Evolutionary conservation across 257 asterid species (phyloP).

Genomic region (Lantana camara): DNA sequence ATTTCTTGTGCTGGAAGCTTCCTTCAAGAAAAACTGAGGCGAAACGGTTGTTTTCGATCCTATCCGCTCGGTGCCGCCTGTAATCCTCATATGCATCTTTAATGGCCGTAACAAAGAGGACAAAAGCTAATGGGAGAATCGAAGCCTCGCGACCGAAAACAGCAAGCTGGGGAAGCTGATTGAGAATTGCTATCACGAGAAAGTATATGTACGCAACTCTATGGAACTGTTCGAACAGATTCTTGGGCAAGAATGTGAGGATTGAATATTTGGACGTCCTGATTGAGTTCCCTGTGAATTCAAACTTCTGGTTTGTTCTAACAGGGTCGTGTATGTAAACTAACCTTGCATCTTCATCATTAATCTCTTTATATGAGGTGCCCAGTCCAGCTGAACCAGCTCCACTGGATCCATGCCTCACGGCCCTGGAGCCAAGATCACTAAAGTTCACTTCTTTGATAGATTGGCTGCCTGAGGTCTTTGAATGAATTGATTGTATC

Average conservation of each 20-base stretch:
- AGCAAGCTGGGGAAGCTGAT: conserved; percentile 97
- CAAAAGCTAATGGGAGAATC: conserved; percentile 78
- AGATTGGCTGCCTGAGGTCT: conserved; percentile 57
- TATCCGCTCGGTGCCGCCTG: conserved; percentile 89
- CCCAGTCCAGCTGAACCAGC: conserved; percentile 73
- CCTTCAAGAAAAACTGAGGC: conserved; percentile 64
- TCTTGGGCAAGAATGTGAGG: conserved; percentile 86
- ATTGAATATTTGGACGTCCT: conserved; percentile 76
- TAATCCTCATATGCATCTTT: conserved; percentile 93
- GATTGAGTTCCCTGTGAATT: conserved; percentile 73
- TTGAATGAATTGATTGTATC: conserved; percentile 51
- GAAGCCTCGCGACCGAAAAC: conserved; percentile 97
- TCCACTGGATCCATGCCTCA: conserved; percentile 75
- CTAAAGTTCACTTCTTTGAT: conserved; percentile 63
- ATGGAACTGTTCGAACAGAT: conserved; percentile 94
- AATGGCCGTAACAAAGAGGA: conserved; percentile 85
- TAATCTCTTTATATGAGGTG: conserved; percentile 80
- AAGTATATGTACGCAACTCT: conserved; percentile 94
- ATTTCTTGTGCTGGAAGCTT: conserved; percentile 61
- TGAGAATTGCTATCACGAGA: conserved; percentile 88
- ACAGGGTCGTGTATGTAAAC: conserved; percentile 71
- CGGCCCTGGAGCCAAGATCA: conserved; percentile 56
- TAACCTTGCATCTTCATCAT: conserved; percentile 84
- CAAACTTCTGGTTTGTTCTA: conserved; percentile 65
- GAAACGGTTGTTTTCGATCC: conserved; percentile 76